Percentiles rank a stretch among this genome's conserved stretches.
These are phyloP conservation scores for Chlamydomonas schloesseri DNA, from an alignment of 139 green algal genomes.

Conservation along the genomic window DNA sequence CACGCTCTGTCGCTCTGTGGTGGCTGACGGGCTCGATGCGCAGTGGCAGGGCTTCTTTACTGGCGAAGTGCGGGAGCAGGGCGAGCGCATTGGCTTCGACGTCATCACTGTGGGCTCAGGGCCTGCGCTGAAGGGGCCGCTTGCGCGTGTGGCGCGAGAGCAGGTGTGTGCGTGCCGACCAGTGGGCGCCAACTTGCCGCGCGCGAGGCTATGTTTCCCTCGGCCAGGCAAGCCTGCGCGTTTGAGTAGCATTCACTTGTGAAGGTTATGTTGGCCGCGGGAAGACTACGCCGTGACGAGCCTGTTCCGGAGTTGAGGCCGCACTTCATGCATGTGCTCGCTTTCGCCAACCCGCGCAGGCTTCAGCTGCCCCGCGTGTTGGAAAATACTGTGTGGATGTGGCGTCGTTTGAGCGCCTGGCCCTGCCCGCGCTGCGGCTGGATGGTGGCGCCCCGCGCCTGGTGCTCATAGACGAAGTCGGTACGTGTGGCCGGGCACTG, in stretches of 20 bases:
- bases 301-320: not conserved
- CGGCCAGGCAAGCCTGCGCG: not conserved
- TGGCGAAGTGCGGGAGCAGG: constrained; percentile 24
- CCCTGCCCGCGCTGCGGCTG: constrained; percentile 26
- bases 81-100: constrained; percentile 56
- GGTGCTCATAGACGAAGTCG: constrained; percentile 59
- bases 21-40: not conserved
- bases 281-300: too few relatives aligned
- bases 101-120: constrained; percentile 32
- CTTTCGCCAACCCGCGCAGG: too few relatives aligned
- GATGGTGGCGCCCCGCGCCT: not conserved
- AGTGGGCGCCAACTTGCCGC: not conserved
- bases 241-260: not conserved
- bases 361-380: not conserved
- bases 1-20: constrained; percentile 29
- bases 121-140: constrained; percentile 8
- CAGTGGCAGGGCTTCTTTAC: constrained; percentile 44
- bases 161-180: not conserved
- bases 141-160: constrained; percentile 32
- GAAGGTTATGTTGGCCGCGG: too few relatives aligned
- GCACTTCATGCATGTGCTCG: not conserved
- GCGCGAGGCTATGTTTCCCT: not conserved
- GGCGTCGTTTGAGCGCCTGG: constrained; percentile 49
- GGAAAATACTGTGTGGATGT: constrained; percentile 61
- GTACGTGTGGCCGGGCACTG: constrained; percentile 15